A percentile compares a stretch with the other conserved stretches of the same genome.
Evolutionary conservation across 495 filamentous ascomycete species (phyloP).

Genomic region (Lasiosphaeria hispida): DNA sequence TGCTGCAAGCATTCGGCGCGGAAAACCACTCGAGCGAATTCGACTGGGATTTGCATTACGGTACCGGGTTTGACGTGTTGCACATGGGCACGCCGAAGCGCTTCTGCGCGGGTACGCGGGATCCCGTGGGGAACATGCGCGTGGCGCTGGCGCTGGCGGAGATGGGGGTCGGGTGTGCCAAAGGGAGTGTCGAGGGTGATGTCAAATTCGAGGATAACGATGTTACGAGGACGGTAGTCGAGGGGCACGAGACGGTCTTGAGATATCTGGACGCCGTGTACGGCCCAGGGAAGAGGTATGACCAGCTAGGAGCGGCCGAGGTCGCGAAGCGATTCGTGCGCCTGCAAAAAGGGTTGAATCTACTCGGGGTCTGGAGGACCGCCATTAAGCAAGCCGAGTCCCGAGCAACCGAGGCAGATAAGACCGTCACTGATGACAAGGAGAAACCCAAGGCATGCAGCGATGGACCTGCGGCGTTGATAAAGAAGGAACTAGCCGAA

Average conservation of each 20-base stretch:
- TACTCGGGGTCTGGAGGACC: constrained; percentile 37
- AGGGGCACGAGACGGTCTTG: constrained; percentile 51
- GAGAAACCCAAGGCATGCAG: constrained; percentile 5
- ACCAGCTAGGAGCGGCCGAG: constrained; percentile 29
- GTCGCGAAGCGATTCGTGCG: constrained; percentile 36
- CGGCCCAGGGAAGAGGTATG: constrained; percentile 26
- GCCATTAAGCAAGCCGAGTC: not conserved
- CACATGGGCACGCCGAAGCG: constrained; percentile 59
- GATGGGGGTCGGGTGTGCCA: constrained; percentile 54
- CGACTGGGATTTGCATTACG: constrained; percentile 78
- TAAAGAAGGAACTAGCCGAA: constrained; percentile 17
- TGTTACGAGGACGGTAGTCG: constrained; percentile 40
- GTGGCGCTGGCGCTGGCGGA: constrained; percentile 59
- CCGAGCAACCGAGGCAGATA: too few species aligned
- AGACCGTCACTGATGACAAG: constrained; percentile 4
- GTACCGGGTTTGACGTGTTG: constrained; percentile 81
- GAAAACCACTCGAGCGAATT: constrained; percentile 77
- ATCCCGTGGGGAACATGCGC: constrained; percentile 55
- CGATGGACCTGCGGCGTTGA: not conserved
- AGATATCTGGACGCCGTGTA: constrained; percentile 55
- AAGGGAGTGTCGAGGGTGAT: constrained; percentile 40
- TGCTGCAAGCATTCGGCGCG: constrained; percentile 76
- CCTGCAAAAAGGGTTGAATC: constrained; percentile 38
- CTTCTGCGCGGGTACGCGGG: constrained; percentile 49
- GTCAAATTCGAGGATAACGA: constrained; percentile 58